Conservation (phyloP, 768 basidiomycete species). For the Amyloporia xantha region DNA sequence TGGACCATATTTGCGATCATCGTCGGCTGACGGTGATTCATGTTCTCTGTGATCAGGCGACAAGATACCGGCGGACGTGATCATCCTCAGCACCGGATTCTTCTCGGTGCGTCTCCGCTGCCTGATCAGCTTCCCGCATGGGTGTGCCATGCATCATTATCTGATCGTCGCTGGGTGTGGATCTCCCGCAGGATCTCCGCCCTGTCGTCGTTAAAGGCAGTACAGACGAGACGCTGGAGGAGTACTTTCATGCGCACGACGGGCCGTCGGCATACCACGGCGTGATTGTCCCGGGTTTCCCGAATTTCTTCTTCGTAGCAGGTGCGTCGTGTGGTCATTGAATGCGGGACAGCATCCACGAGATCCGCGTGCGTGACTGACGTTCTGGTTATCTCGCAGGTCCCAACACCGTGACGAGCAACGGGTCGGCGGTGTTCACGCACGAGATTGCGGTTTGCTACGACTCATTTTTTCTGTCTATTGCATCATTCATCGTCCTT, state of each 20-base stretch:
- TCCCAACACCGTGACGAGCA: constrained; percentile 19
- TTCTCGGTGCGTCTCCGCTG: constrained; percentile 15
- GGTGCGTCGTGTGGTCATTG: too few species aligned
- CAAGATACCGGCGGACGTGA: constrained; percentile 25
- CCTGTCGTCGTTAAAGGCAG: constrained; percentile 17
- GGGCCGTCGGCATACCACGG: constrained; percentile 31
- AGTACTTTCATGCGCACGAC: constrained; percentile 23
- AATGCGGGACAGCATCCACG: background rate
- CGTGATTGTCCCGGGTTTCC: constrained; percentile 29
- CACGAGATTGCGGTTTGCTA: constrained; percentile 15
- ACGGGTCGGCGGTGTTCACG: constrained; percentile 17
- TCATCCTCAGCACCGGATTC: constrained; percentile 30
- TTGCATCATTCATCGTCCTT: too few species aligned
- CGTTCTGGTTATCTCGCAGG: constrained; percentile 5
- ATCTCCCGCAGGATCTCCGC: constrained; percentile 3
- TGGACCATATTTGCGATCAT: too few species aligned
- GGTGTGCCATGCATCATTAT: too few species aligned
- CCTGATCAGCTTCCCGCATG: too few species aligned
- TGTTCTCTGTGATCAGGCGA: too few species aligned
- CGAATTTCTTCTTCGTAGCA: constrained; percentile 28
- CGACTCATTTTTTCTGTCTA: background rate
- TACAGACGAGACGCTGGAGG: constrained; percentile 18
- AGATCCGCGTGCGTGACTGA: too few species aligned
- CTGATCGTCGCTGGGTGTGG: too few species aligned
- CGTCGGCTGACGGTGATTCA: too few species aligned